Evolutionary conservation across 2,329 filamentous ascomycete species (phyloP).

Genomic region (Lachnellula suecica): DNA sequence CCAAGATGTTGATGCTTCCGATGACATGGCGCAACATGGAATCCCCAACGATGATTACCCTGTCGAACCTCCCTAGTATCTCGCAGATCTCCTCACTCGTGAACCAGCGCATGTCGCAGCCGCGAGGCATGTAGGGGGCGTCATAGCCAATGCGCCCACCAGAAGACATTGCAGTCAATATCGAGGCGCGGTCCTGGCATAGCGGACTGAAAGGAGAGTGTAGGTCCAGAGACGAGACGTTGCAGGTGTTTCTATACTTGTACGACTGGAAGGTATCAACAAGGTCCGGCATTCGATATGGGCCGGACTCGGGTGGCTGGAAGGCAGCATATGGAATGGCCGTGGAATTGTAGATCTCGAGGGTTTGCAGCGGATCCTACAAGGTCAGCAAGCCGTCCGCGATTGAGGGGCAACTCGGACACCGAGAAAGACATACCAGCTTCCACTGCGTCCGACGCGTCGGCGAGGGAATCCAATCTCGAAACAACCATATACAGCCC

Average conservation of each 20-base stretch:
- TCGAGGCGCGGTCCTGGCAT: constrained; percentile 35
- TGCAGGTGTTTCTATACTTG: constrained; percentile 42
- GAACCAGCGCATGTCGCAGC: constrained; percentile 48
- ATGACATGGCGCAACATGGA: constrained; percentile 49
- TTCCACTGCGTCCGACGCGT: background rate
- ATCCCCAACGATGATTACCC: constrained; percentile 46
- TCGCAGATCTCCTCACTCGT: constrained; percentile 44
- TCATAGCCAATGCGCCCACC: constrained; percentile 45
- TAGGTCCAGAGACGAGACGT: constrained; percentile 44
- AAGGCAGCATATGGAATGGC: constrained; percentile 13
- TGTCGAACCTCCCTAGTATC: constrained; percentile 44
- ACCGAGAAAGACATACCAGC: no score
- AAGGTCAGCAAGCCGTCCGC: background rate
- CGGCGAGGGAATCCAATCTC: background rate
- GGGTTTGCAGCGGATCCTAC: background rate
- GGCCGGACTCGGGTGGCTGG: constrained; percentile 15
- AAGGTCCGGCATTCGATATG: constrained; percentile 16
- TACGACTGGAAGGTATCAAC: constrained; percentile 41
- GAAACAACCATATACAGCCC: constrained; percentile 10
- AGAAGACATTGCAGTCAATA: constrained; percentile 36
- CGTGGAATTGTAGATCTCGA: constrained; percentile 7
- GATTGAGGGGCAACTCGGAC: no score
- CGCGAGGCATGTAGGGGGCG: constrained; percentile 43
- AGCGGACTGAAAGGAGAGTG: constrained; percentile 36
- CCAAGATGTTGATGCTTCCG: constrained; percentile 45